Evolutionary conservation across 2,329 filamentous ascomycete species (phyloP), one percentile per base, ranked within the genome.

Genomic region (Phaeoacremonium minimum): DNA sequence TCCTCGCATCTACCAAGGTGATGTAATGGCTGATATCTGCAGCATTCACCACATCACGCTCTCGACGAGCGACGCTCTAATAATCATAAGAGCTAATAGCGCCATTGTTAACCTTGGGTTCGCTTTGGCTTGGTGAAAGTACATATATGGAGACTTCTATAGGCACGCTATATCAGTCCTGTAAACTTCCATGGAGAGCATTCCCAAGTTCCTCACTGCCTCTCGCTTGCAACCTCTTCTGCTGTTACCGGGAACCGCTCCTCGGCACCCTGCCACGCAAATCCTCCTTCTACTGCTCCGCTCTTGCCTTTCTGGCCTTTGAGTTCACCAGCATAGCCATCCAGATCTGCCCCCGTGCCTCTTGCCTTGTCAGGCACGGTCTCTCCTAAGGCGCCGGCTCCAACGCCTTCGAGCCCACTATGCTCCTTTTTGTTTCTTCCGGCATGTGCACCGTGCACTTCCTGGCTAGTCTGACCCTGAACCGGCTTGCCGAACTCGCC

Each of bases 401-500:
- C 64, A 0, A 60, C 51, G 7, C 65, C 64, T 17, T 60, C 64
- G 1, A 71, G 38, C 0, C 68, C 67, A 4, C 50, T 40, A 3
- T 58, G 41, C 35, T 63, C 58, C 34, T 59, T 61, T 49, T 63
- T 65, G 15, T 50, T 50, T 18, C 56, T 55, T 7, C 51, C 51
- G n/a, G 41, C 46, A 20, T 50, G 48, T 4, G 41, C 39, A n/a
- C 62, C 63, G 36, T 63, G 60, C 32, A 58, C 15, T 49, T 75
- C 68, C 13, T 53, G 48, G 30, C 53, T 55, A 6, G 60, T 64
- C 55, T 67, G 60, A 5, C 69, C 70, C 15, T 61, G 48, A 5
- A 60, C 39, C 0, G 70, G 69, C 42, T 64, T 62, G 3, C 69
- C 67, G n/a, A 60, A 47, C 1, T 67, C 62, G 12, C 46, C 47